Base-by-base conservation (phyloP, 2,329 filamentous ascomycete genomes). In the Diaporthe capsici region DNA sequence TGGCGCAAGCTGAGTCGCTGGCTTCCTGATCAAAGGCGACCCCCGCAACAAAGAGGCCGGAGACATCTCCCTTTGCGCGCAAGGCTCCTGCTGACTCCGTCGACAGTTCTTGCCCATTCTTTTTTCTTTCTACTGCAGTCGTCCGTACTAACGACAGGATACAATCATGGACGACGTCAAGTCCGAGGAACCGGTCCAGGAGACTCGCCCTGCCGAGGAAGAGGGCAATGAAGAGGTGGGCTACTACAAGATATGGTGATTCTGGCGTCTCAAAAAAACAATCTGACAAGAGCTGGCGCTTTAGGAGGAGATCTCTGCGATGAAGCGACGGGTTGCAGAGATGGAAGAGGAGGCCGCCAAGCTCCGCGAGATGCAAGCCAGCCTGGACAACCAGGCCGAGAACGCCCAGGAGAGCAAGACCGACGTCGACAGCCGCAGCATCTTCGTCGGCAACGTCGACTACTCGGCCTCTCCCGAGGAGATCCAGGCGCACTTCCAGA, bases 381-480 rank as follows among this genome's bases (percentile, higher is more conserved):
- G 90, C 72, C 90, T 98, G 77, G 96, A 98, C 84, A 92, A 96
- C 83, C 94, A 97, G 81, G 93, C 92, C 78, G 92, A 95, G 78
- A 94, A 94, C 80, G 89, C 97, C 77, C 92, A 94, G 79, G 97
- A 98, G 83, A 95, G 96, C 87, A 98, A 97, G 86, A 96, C 98
- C 84, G 97, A 98, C 80, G 92, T 99, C 76, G 97, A 99, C 86
- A 93, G 93, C 79, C 93, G 97, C 81, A 98, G 95, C 86, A 95
- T 99, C 85, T 99, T 99, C 84, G 97, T 99, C 60, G 97, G 97
- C 80, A 99, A 99, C 81, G 97, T 99, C 79, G 97, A 99, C 86
- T 99, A 99, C 85, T 96, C 95, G 77, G 96, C 96, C 31, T 97
- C 95, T 39, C 97, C 97, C 3, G 97, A 99, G 86, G 97, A 99